Conservation (phyloP, 768 basidiomycete genomes). For the Chlorophyllum brunneum region DNA sequence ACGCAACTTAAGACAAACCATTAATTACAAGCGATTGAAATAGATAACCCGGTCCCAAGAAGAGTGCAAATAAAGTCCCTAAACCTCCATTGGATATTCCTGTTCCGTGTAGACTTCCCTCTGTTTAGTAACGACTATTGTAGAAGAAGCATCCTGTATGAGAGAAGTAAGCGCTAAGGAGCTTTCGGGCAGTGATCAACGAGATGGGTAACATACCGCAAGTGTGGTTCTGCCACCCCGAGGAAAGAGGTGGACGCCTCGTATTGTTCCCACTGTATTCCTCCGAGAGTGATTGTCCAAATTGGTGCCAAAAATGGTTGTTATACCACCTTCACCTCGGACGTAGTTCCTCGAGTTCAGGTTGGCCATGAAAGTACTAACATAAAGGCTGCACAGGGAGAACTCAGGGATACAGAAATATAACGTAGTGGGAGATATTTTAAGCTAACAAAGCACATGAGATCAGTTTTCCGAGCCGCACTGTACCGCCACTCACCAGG, state of each 20-base stretch:
- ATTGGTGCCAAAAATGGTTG: neutral
- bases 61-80: too few relatives aligned
- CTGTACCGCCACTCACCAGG: too few relatives aligned
- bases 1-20: too few relatives aligned
- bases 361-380: conserved; percentile 28
- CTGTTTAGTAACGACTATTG: neutral
- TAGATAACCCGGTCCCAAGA: too few relatives aligned
- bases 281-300: neutral
- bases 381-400: conserved; percentile 28
- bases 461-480: too few relatives aligned
- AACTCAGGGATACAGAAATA: conserved; percentile 21
- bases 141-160: neutral
- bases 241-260: neutral
- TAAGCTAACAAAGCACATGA: too few relatives aligned
- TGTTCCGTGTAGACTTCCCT: neutral
- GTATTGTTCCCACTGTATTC: neutral
- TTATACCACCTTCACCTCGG: too few relatives aligned
- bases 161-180: neutral
- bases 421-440: conserved; percentile 10
- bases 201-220: neutral
- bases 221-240: neutral
- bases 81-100: neutral
- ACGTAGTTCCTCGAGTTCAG: conserved; percentile 23
- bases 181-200: neutral
- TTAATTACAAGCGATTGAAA: too few relatives aligned